Base-by-base conservation (phyloP, 108 stramenopile genomes). In the Fistulifera pelliculosa region DNA sequence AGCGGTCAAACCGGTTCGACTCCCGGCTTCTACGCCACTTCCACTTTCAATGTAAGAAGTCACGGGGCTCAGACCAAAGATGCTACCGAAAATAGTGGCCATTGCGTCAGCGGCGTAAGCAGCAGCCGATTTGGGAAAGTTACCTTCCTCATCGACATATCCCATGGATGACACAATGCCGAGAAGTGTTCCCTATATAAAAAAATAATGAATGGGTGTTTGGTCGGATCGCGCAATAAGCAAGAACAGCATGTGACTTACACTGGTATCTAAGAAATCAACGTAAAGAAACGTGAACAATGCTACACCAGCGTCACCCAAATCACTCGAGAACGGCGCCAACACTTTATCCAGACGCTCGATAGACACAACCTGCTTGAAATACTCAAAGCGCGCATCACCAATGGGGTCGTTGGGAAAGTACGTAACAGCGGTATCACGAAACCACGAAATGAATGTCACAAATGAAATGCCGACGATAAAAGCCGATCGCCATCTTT, bases 41-140 rank as follows among this genome's bases (percentile, higher is more conserved):
- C 56, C 79, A 65, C 61, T 66, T 52, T 84, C 83, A 51, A 81
- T 73, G 67, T 75, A 79, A n/a, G 78, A 83, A 27, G 81, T 83
- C 48, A 76, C 64, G 1, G 78, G 81, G 31, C 53, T 57, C 7
- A 84, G 55, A 23, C 82, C 82, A 58, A 84, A 79, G 25, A 84
- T 53, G 15, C 71, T 69, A 27, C 82, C 82, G 54, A 77, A 52
- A 57, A 84, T 75, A 28, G 82, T 84, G 26, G 79, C 66, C 26
- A 77, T 21, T 25, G 79, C 82, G 67, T 84, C 82, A 13, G 55
- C 65, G 10, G 76, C 42, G 59, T 69, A 84, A 16, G 79, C 79
- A 38, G 38, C 35, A 11, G 28, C 50, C 31, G 66, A 65, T 52
- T 51, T 56, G 24, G 82, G 79, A 60, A 84, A 84, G 49, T 84